A percentile compares a stretch with the other conserved stretches of the same genome.
Conservation (phyloP, 805 yeast genomes). For the Spathaspora passalidarum region DNA sequence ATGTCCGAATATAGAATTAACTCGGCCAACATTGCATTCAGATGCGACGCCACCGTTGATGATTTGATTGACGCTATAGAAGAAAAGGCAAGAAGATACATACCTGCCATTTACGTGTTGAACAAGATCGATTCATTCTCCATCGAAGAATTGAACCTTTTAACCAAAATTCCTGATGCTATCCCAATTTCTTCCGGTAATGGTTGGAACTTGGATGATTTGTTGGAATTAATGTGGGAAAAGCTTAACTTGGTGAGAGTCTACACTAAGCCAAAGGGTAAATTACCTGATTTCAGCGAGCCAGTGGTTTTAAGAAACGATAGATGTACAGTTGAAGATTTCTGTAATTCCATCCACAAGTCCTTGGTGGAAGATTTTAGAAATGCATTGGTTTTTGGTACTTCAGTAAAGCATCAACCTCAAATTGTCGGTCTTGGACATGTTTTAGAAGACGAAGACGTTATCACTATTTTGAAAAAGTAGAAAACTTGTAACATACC, state of each 20-base stretch:
- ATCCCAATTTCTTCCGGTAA: slow-evolving; percentile 95
- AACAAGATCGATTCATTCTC: slow-evolving; percentile 96
- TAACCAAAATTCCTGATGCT: slow-evolving; percentile 93
- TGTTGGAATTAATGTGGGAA: slow-evolving; percentile 94
- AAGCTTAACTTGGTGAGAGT: slow-evolving; percentile 87
- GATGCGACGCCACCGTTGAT: slow-evolving; percentile 98
- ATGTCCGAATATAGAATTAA: slow-evolving; percentile 93
- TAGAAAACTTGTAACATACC: too few relatives aligned
- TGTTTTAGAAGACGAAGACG: slow-evolving; percentile 90
- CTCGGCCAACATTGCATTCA: slow-evolving; percentile 92
- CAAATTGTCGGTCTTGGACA: slow-evolving; percentile 91
- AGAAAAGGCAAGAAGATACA: slow-evolving; percentile 84
- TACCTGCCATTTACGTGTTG: slow-evolving; percentile 91
- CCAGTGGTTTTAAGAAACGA: slow-evolving; percentile 89
- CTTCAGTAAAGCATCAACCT: slow-evolving; percentile 96
- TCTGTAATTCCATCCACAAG: slow-evolving; percentile 95
- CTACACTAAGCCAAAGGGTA: slow-evolving; percentile 96
- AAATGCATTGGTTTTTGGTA: slow-evolving; percentile 89
- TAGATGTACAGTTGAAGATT: slow-evolving; percentile 86
- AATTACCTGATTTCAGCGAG: slow-evolving; percentile 87
- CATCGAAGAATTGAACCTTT: slow-evolving; percentile 84
- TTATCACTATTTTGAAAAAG: slow-evolving; percentile 88
- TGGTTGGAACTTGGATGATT: slow-evolving; percentile 96
- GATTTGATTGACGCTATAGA: slow-evolving; percentile 94
- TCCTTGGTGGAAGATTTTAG: slow-evolving; percentile 90